Evolutionary conservation across 2,329 filamentous ascomycete species (phyloP).

Genomic region (Pestalotiopsis fici): DNA sequence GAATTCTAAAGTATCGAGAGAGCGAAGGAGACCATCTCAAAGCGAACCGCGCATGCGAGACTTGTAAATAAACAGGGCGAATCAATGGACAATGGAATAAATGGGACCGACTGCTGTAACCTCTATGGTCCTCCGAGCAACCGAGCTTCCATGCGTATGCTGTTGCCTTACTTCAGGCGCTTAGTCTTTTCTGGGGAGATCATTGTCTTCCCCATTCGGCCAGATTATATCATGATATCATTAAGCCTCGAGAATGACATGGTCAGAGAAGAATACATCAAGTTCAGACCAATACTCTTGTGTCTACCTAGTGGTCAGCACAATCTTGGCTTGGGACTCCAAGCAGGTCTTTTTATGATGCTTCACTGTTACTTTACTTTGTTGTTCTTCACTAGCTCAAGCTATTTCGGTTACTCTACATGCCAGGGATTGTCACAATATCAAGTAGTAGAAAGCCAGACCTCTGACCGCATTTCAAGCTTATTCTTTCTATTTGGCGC

Average conservation of each 20-base stretch:
- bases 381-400: too few species aligned
- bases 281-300: too few species aligned
- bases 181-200: background rate
- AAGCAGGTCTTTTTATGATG: too few species aligned
- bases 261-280: too few species aligned
- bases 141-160: background rate
- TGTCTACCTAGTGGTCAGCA: too few species aligned
- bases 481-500: background rate
- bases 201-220: background rate
- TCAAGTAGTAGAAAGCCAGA: background rate
- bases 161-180: background rate
- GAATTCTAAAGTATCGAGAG: constrained; percentile 62
- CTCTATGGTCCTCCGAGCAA: background rate
- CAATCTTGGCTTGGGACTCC: too few species aligned
- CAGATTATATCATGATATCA: too few species aligned
- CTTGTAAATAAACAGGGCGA: background rate
- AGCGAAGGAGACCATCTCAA: background rate
- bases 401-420: too few species aligned
- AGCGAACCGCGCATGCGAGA: constrained; percentile 22
- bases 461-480: background rate
- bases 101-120: background rate
- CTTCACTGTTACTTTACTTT: too few species aligned
- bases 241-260: too few species aligned
- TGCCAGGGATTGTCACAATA: too few species aligned
- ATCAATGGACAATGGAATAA: background rate